Evolutionary conservation across 495 filamentous ascomycete genomes (phyloP).

Genomic region (Daldinia decipiens): DNA sequence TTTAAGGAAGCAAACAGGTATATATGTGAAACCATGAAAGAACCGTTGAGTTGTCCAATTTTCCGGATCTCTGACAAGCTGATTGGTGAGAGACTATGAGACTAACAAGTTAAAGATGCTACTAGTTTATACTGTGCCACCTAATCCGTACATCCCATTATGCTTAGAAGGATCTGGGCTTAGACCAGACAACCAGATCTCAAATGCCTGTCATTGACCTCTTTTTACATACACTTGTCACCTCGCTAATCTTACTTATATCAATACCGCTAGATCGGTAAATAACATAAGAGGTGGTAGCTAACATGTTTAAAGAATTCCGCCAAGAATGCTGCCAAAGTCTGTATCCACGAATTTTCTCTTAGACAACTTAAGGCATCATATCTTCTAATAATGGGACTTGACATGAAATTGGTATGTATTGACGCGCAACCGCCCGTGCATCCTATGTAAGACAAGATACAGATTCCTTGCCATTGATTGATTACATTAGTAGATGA

Average conservation of each 20-base stretch:
- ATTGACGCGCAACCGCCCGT: background rate
- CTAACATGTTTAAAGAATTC: background rate
- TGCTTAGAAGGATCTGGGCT: background rate
- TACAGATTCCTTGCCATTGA: background rate
- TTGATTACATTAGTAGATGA: constrained; percentile 11
- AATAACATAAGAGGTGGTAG: background rate
- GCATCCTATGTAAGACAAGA: background rate
- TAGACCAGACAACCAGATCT: constrained; percentile 1
- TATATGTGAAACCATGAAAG: constrained; percentile 3
- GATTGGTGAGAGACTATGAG: constrained; percentile 11
- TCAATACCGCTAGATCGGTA: background rate
- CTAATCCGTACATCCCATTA: no score
- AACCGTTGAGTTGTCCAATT: background rate
- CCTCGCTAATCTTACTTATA: constrained; percentile 24
- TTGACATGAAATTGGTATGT: background rate
- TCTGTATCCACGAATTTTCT: background rate
- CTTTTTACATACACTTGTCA: constrained; percentile 13
- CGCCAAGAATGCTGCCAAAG: background rate
- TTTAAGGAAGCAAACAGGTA: background rate
- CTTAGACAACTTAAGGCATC: background rate
- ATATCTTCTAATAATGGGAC: background rate
- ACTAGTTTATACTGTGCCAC: constrained; percentile 3
- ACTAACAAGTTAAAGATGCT: constrained; percentile 3
- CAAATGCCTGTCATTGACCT: background rate
- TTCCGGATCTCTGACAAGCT: background rate